These are phyloP conservation scores for Chenopodium suecicum DNA, from an alignment of 148 eudicot genomes.

Conservation along the genomic window DNA sequence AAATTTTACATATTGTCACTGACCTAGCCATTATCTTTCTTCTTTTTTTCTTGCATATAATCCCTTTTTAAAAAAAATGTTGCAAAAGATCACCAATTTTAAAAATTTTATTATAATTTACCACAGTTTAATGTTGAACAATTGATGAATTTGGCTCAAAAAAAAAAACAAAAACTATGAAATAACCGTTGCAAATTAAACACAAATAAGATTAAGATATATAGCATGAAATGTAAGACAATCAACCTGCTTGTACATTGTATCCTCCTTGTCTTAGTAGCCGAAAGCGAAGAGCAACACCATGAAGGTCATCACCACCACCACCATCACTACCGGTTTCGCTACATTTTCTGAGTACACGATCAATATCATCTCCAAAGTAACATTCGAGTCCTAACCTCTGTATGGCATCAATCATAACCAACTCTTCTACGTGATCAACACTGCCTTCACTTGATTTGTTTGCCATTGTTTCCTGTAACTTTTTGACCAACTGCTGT, in stretches of 20 bases:
- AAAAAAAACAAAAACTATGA: too few relatives aligned
- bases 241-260: slow-evolving; percentile 42
- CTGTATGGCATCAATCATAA: slow-evolving; percentile 33
- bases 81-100: too few relatives aligned
- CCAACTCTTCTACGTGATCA: slow-evolving; percentile 14
- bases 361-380: slow-evolving; percentile 42
- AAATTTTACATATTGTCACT: too few relatives aligned
- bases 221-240: neutral
- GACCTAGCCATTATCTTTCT: too few relatives aligned
- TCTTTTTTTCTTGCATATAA: too few relatives aligned
- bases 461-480: slow-evolving; percentile 8
- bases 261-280: slow-evolving; percentile 51
- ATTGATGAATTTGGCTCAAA: too few relatives aligned
- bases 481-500: slow-evolving; percentile 6
- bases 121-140: too few relatives aligned
- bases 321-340: neutral
- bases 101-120: too few relatives aligned
- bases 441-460: neutral
- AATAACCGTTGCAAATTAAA: neutral
- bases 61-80: too few relatives aligned
- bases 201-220: neutral
- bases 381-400: slow-evolving; percentile 37
- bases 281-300: slow-evolving; percentile 46
- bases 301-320: slow-evolving; percentile 25
- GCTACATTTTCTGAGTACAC: slow-evolving; percentile 4